A percentile compares a stretch with the other conserved stretches of the same genome.
Evolutionary conservation across 768 basidiomycete genomes (phyloP).

Genomic region (Lactarius hengduanensis): DNA sequence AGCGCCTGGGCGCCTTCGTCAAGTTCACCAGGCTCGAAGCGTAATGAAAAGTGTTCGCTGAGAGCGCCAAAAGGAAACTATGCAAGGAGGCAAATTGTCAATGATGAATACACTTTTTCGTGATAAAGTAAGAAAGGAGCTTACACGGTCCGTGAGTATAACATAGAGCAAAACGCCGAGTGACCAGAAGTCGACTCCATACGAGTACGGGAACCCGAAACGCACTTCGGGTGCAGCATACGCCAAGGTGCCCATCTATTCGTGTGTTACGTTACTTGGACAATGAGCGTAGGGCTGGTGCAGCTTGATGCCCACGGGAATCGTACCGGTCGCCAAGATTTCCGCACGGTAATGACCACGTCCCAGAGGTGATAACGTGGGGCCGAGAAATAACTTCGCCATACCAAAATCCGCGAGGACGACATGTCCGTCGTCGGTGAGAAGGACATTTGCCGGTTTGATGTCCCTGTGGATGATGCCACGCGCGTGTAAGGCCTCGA

Average conservation of each 20-base stretch:
- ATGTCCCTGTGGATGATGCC: constrained; percentile 50
- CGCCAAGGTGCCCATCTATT: constrained; percentile 24
- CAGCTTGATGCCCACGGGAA: constrained; percentile 3
- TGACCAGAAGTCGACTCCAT: constrained; percentile 29
- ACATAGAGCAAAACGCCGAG: constrained; percentile 27
- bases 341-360: constrained; percentile 5
- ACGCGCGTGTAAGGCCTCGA: constrained; percentile 39
- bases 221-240: constrained; percentile 29
- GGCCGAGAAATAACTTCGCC: constrained; percentile 24
- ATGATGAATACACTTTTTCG: neutral
- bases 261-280: constrained; percentile 14
- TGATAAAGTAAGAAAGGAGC: neutral
- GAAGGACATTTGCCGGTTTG: constrained; percentile 42
- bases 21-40: constrained; percentile 25
- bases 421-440: constrained; percentile 20
- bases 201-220: constrained; percentile 24
- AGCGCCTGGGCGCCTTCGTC: constrained; percentile 24
- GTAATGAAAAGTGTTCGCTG: constrained; percentile 17
- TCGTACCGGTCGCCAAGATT: neutral
- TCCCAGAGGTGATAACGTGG: neutral
- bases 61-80: constrained; percentile 28
- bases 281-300: constrained; percentile 20
- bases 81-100: neutral
- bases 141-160: constrained; percentile 29
- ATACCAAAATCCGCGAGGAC: constrained; percentile 29